Evolutionary conservation across 2,329 filamentous ascomycete species (phyloP), one percentile per base, ranked within the genome.

Genomic region (Cercospora sp.): DNA sequence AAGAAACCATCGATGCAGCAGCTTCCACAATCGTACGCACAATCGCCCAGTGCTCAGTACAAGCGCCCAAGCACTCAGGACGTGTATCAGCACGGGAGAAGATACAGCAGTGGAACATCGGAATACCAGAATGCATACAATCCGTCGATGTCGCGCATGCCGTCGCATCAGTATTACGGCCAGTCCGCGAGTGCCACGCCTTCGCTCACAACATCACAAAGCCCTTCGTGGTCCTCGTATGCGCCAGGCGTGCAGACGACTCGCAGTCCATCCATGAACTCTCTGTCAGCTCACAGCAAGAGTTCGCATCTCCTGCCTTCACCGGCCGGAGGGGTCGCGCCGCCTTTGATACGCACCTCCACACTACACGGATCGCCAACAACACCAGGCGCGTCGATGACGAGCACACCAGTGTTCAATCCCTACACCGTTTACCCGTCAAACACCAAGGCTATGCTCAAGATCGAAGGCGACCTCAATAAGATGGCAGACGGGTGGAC

Each of bases 401-500:
- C 68, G 13, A 68, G 83, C 61, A 73, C 81, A 61, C 78, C 77
- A 55, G 79, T 79, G 1, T 92, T 93, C 80, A 92, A 93, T 73
- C 90, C 91, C 0, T 94, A 96, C 76, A 87, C 89, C 3, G 87
- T 94, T 72, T 94, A 94, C 76, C 90, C 92, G 16, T 69, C 76
- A 9, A 87, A 89, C 76, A 78, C 80, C 20, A 97, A 97, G 81
- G 95, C 94, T 0, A 84, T 90, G 18, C 83, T 98, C 31, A 93
- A 95, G 76, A 90, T 98, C 68, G 87, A 91, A 64, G 94, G 94
- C 20, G 92, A 97, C 75, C 85, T 99, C 59, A 89, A 93, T 62
- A 83, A 85, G 7, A 97, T 98, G 94, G 89, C 89, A 0, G 87
- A 91, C 70, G 87, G 89, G 69, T 99, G 95, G 95, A 90, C 88